Percentiles rank a stretch among this genome's conserved stretches.
Evolutionary conservation across 1,284 basidiomycete species (phyloP).

Genomic region (Pisolithus thermaeus): DNA sequence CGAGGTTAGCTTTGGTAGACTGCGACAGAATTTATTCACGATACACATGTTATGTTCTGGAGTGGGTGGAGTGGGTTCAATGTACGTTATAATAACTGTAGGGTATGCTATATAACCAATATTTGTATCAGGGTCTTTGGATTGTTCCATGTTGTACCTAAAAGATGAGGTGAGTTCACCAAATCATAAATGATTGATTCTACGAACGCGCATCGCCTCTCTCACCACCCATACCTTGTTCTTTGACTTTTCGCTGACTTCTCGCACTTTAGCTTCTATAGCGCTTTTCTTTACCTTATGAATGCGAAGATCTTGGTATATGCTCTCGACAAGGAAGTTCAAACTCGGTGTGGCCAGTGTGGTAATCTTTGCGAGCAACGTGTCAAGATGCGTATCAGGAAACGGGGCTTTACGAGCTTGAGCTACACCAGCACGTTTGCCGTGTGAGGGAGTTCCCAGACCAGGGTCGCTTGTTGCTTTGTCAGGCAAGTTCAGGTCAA

Average conservation of each 20-base stretch:
- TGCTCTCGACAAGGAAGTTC: constrained; percentile 61
- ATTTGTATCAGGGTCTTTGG: neutral
- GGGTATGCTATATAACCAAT: too few species aligned
- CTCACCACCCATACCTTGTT: constrained; percentile 66
- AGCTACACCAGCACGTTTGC: constrained; percentile 34
- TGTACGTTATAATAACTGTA: too few species aligned
- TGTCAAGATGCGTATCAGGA: constrained; percentile 56
- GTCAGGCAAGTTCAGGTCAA: constrained; percentile 29
- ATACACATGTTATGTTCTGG: too few species aligned
- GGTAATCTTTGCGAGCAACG: constrained; percentile 54
- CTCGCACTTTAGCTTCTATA: constrained; percentile 72
- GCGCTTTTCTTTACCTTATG: constrained; percentile 76
- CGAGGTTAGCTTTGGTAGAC: neutral
- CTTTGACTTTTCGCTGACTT: constrained; percentile 67
- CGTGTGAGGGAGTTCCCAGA: constrained; percentile 8
- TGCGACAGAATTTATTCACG: too few species aligned
- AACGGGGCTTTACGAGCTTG: constrained; percentile 53
- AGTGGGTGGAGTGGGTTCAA: too few species aligned
- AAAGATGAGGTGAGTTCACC: neutral
- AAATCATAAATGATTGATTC: constrained; percentile 2
- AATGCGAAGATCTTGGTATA: constrained; percentile 60
- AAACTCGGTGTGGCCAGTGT: constrained; percentile 53
- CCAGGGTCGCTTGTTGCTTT: constrained; percentile 16
- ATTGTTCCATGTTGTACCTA: constrained; percentile 10
- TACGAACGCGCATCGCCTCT: constrained; percentile 31